Percentiles rank a stretch among this genome's conserved stretches.
These are phyloP conservation scores for Daldinia childiae DNA, from an alignment of 495 filamentous ascomycete genomes.

Conservation along the genomic window DNA sequence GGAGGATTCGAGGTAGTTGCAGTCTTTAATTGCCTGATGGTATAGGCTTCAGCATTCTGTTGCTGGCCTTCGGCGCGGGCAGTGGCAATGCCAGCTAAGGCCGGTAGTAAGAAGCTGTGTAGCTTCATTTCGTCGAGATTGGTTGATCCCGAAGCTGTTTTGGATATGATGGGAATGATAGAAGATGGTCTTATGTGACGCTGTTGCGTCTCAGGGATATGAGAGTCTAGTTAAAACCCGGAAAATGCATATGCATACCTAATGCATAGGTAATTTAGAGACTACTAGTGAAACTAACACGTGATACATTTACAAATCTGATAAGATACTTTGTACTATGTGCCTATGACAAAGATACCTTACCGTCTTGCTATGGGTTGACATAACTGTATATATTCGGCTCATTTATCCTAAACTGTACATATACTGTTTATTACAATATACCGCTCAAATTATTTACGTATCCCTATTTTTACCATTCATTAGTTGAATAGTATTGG, in stretches of 20 bases:
- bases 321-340: constrained; percentile 14
- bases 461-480: no score
- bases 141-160: constrained; percentile 20
- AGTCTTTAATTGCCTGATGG: constrained; percentile 37
- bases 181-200: constrained; percentile 17
- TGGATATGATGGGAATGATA: constrained; percentile 9
- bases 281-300: background rate
- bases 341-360: background rate
- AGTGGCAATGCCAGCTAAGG: constrained; percentile 47
- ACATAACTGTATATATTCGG: no score
- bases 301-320: constrained; percentile 18
- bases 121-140: constrained; percentile 44
- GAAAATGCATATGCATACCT: background rate
- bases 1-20: constrained; percentile 39
- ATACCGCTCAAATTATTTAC: no score
- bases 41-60: constrained; percentile 42
- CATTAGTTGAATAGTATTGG: no score
- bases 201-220: constrained; percentile 6
- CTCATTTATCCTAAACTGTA: no score
- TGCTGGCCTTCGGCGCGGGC: constrained; percentile 36
- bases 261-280: no score
- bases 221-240: constrained; percentile 4
- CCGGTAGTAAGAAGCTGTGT: constrained; percentile 51
- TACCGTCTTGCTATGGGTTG: no score
- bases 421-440: no score